phyloP scores from a whole-genome alignment of 352 stramenopile species.

The Phytophthora podocarpi region DNA sequence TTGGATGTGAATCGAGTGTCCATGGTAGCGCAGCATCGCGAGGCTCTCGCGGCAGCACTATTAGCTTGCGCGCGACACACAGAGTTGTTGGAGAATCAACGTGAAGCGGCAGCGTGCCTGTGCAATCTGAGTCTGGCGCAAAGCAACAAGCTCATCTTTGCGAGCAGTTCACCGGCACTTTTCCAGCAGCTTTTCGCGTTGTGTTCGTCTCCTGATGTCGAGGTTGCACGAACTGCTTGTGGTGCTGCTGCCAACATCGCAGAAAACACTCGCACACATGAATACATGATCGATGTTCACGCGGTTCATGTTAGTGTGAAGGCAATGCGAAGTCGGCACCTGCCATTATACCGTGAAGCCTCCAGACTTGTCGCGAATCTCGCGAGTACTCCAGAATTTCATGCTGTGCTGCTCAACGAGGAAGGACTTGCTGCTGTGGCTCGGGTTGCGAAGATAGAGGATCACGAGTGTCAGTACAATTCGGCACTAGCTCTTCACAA shows the following conservation, averaged over 20 bases:
- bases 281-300: slow-evolving; percentile 83
- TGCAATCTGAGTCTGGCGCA: slow-evolving; percentile 86
- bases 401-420: slow-evolving; percentile 81
- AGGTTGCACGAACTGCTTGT: slow-evolving; percentile 92
- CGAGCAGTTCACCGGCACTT: slow-evolving; percentile 44
- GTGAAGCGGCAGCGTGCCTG: slow-evolving; percentile 88
- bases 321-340: slow-evolving; percentile 88
- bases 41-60: slow-evolving; percentile 64
- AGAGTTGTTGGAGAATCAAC: slow-evolving; percentile 82
- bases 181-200: slow-evolving; percentile 75
- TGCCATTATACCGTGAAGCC: slow-evolving; percentile 93
- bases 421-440: slow-evolving; percentile 85
- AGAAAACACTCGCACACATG: slow-evolving; percentile 86
- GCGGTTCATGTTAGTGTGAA: slow-evolving; percentile 89
- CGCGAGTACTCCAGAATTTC: slow-evolving; percentile 79
- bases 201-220: slow-evolving; percentile 84
- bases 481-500: slow-evolving; percentile 90
- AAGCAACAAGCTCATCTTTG: slow-evolving; percentile 80
- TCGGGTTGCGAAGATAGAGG: slow-evolving; percentile 88
- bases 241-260: slow-evolving; percentile 92
- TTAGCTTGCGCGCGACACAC: slow-evolving; percentile 39
- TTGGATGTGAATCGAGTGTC: slow-evolving; percentile 85
- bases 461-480: slow-evolving; percentile 93
- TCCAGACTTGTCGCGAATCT: slow-evolving; percentile 91
- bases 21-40: slow-evolving; percentile 68